phyloP scores from a whole-genome alignment of 352 stramenopile species.

The Thraustochytrium sp. region DNA sequence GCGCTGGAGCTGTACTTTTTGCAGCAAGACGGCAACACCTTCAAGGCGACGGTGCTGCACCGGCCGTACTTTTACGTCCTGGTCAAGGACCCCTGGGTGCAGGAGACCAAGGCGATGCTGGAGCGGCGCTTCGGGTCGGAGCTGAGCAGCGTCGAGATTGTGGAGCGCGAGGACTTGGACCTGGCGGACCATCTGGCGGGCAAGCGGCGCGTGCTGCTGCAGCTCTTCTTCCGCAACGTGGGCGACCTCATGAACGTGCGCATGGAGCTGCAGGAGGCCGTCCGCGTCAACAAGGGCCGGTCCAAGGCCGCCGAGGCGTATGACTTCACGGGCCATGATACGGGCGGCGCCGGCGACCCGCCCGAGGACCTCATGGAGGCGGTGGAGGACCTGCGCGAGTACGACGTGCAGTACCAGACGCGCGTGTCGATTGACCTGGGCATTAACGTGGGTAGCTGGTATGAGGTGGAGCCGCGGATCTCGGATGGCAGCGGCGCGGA shows the following conservation, averaged over 20 bases:
- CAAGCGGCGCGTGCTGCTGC: constrained; percentile 74
- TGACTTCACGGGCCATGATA: background rate
- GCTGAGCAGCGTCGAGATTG: constrained; percentile 64
- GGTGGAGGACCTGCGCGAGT: constrained; percentile 88
- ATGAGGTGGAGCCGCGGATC: constrained; percentile 81
- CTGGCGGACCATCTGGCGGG: constrained; percentile 70
- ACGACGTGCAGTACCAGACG: constrained; percentile 96
- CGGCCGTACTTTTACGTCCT: constrained; percentile 94
- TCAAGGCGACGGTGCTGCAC: constrained; percentile 92
- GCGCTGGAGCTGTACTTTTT: constrained; percentile 87
- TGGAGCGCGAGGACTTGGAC: constrained; percentile 80
- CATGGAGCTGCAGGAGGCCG: constrained; percentile 51
- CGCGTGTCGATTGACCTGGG: constrained; percentile 90
- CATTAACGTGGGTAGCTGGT: constrained; percentile 93
- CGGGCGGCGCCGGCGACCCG: background rate
- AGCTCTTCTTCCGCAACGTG: constrained; percentile 78
- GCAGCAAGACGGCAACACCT: constrained; percentile 80
- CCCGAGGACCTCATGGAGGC: constrained; percentile 56
- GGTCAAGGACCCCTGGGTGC: constrained; percentile 55
- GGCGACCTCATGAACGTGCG: constrained; percentile 54
- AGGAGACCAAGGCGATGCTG: constrained; percentile 57
- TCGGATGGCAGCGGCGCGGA: constrained; percentile 55
- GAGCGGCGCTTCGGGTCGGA: constrained; percentile 73
- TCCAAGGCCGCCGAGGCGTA: constrained; percentile 14
- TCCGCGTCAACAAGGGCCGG: constrained; percentile 52